phyloP scores from a whole-genome alignment of 2,329 filamentous ascomycete species.

The Fusarium sp. region DNA sequence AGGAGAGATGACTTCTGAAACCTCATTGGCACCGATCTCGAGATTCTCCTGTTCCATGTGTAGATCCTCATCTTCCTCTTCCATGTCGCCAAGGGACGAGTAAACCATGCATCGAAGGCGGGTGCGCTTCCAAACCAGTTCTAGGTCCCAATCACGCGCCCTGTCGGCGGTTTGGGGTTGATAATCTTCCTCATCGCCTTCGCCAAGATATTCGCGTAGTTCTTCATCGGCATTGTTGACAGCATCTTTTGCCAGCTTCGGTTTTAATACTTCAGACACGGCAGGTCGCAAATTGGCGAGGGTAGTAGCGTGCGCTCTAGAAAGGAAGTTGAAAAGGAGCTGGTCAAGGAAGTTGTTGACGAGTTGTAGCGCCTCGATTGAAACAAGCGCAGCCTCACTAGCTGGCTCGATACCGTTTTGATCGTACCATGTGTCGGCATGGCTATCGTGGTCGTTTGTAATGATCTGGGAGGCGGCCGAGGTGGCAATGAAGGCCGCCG shows the following conservation, averaged over 20 bases:
- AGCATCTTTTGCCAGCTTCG: slow-evolving; percentile 86
- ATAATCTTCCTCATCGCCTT: slow-evolving; percentile 78
- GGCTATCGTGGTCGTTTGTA: slow-evolving; percentile 84
- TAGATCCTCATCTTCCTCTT: slow-evolving; percentile 95
- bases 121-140: slow-evolving; percentile 93
- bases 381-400: slow-evolving; percentile 77
- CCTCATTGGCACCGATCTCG: slow-evolving; percentile 65
- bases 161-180: slow-evolving; percentile 62
- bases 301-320: slow-evolving; percentile 79
- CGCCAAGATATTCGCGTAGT: slow-evolving; percentile 86
- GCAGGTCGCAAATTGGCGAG: slow-evolving; percentile 81
- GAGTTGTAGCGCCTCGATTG: slow-evolving; percentile 76
- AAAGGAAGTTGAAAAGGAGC: slow-evolving; percentile 90
- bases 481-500: slow-evolving; percentile 86
- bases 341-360: slow-evolving; percentile 96
- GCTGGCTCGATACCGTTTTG: slow-evolving; percentile 73
- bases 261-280: slow-evolving; percentile 86
- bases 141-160: slow-evolving; percentile 81
- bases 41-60: slow-evolving; percentile 85
- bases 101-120: slow-evolving; percentile 98
- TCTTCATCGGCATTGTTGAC: slow-evolving; percentile 87
- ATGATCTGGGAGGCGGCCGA: slow-evolving; percentile 92
- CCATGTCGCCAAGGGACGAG: slow-evolving; percentile 93
- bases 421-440: slow-evolving; percentile 75
- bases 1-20: slow-evolving; percentile 81